A percentile compares a stretch with the other conserved stretches of the same genome.
These are phyloP conservation scores for Verticillium klebahnii DNA, from an alignment of 2,329 filamentous ascomycete genomes.

Conservation along the genomic window DNA sequence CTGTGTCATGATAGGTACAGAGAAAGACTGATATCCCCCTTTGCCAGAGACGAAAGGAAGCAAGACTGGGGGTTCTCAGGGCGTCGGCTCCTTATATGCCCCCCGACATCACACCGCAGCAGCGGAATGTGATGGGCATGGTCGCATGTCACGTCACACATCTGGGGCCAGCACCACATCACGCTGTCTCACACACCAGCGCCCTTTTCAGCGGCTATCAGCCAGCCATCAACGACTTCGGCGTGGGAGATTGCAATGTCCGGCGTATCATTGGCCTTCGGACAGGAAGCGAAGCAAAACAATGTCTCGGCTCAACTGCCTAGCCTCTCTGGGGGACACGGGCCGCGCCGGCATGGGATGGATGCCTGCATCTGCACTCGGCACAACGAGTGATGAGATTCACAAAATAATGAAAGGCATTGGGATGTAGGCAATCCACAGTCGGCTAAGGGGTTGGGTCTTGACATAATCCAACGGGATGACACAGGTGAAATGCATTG, in stretches of 20 bases:
- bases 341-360: no score
- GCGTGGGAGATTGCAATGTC: background rate
- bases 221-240: background rate
- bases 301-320: no score
- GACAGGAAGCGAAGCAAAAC: no score
- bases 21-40: background rate
- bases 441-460: no score
- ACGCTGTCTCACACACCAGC: background rate
- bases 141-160: background rate
- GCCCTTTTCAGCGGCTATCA: background rate
- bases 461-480: no score
- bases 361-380: no score
- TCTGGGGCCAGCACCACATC: background rate
- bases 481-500: no score
- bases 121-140: background rate
- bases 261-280: background rate
- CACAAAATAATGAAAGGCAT: no score
- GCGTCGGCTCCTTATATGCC: background rate
- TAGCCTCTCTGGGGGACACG: no score
- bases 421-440: no score
- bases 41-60: background rate
- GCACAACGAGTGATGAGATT: no score
- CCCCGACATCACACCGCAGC: background rate
- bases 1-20: conserved; percentile 20
- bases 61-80: background rate